phyloP scores from a whole-genome alignment of 441 rosid genomes.

The Bocquillonia castaneifolia region DNA sequence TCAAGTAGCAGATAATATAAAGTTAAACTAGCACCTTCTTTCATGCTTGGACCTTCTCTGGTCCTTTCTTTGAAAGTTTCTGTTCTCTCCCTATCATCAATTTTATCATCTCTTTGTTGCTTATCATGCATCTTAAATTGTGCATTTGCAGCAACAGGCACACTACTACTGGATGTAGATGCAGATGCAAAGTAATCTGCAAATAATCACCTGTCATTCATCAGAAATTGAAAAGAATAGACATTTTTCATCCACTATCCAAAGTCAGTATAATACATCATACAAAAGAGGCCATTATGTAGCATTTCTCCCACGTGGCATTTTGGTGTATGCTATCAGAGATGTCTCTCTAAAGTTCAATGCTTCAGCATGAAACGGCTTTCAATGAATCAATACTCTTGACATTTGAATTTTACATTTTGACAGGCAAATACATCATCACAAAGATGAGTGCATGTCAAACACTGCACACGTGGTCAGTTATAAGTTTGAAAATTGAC shows the following conservation, averaged over 20 bases:
- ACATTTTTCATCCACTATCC: too few species aligned
- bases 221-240: not conserved
- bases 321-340: not conserved
- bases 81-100: not conserved
- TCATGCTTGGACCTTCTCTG: not conserved
- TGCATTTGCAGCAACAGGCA: slow-evolving; percentile 10
- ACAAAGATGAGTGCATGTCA: too few species aligned
- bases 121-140: slow-evolving; percentile 1
- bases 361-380: not conserved
- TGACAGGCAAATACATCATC: not conserved
- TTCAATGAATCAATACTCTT: not conserved
- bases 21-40: slow-evolving; percentile 5
- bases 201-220: not conserved
- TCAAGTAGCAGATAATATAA: not conserved
- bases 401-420: not conserved
- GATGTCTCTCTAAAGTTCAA: not conserved
- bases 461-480: too few species aligned
- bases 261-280: not conserved
- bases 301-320: not conserved
- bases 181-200: not conserved
- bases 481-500: too few species aligned
- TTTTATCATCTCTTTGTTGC: not conserved
- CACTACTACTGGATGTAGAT: slow-evolving; percentile 2
- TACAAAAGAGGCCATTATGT: not conserved
- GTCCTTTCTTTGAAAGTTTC: not conserved